Conservation (phyloP, 768 basidiomycete species). For the Pulveroboletus sp. region DNA sequence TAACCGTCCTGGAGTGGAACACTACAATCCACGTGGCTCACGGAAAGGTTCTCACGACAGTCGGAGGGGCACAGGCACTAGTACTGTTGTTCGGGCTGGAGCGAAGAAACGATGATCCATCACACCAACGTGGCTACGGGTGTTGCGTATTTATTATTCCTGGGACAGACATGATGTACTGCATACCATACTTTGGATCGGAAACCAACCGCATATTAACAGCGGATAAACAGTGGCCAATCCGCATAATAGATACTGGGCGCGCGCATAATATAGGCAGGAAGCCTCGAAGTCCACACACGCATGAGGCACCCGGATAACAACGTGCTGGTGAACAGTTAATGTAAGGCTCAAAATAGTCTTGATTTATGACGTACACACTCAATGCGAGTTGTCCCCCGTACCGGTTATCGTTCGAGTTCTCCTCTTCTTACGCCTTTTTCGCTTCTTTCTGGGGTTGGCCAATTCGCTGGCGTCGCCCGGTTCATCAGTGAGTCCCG, state of each 20-base stretch:
- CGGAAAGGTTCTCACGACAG: constrained; percentile 16
- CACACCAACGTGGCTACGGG: background rate
- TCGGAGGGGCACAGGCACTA: constrained; percentile 5
- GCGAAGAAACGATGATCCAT: constrained; percentile 7
- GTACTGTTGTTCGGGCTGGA: background rate
- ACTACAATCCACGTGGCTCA: constrained; percentile 12
- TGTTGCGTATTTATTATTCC: constrained; percentile 15
- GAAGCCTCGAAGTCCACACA: background rate
- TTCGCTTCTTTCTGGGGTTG: constrained; percentile 51
- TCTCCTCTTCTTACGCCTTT: constrained; percentile 52
- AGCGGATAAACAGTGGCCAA: background rate
- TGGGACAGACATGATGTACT: constrained; percentile 15
- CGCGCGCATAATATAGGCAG: background rate
- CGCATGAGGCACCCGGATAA: background rate
- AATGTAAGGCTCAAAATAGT: background rate
- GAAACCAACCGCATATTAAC: background rate
- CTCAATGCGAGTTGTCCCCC: constrained; percentile 13
- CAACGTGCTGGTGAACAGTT: constrained; percentile 5
- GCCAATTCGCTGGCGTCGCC: constrained; percentile 15
- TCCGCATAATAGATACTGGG: constrained; percentile 1
- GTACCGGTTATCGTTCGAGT: constrained; percentile 28
- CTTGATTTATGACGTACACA: constrained; percentile 13
- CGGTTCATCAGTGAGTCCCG: constrained; percentile 19
- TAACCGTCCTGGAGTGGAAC: constrained; percentile 5
- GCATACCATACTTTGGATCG: background rate